Evolutionary conservation across 257 asterid genomes (phyloP).

Genomic region (Thymus quinquecostatus): DNA sequence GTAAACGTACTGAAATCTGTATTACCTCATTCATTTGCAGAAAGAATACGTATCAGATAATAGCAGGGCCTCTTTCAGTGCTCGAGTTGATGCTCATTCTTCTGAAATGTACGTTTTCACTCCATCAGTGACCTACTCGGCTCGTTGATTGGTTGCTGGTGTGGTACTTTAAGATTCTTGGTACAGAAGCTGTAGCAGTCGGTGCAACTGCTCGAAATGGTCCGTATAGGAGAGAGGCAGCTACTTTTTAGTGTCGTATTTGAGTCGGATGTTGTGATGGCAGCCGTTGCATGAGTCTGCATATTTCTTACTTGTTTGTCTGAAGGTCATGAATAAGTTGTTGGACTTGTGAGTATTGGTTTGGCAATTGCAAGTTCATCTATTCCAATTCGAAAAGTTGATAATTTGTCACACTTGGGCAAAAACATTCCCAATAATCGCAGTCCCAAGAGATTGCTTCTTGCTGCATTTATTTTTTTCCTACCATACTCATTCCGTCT

Average conservation of each 20-base stretch:
- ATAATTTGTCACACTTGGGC: not conserved
- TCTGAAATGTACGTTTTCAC: conserved; percentile 75
- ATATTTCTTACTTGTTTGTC: conserved; percentile 11
- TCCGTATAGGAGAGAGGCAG: not conserved
- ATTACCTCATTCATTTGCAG: conserved; percentile 48
- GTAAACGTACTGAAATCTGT: not conserved
- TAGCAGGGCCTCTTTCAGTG: conserved; percentile 58
- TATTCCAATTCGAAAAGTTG: not conserved
- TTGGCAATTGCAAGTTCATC: conserved; percentile 7
- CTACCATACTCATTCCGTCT: too few relatives aligned
- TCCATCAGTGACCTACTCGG: conserved; percentile 40
- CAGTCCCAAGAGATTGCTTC: not conserved
- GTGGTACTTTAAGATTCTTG: conserved; percentile 23
- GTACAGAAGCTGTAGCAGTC: conserved; percentile 10
- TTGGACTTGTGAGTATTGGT: conserved; percentile 1
- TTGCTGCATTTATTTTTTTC: not conserved
- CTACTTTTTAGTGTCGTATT: not conserved
- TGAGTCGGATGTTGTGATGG: conserved; percentile 3
- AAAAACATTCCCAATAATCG: not conserved
- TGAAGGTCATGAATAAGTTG: conserved; percentile 12
- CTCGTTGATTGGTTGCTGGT: conserved; percentile 28
- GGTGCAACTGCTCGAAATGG: not conserved
- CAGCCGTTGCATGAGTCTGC: conserved; percentile 6
- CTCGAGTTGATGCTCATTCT: conserved; percentile 64
- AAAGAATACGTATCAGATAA: conserved; percentile 55